A percentile compares a stretch with the other conserved stretches of the same genome.
Evolutionary conservation across 2,329 filamentous ascomycete species (phyloP).

Genomic region (Sphaceloma murrayae): DNA sequence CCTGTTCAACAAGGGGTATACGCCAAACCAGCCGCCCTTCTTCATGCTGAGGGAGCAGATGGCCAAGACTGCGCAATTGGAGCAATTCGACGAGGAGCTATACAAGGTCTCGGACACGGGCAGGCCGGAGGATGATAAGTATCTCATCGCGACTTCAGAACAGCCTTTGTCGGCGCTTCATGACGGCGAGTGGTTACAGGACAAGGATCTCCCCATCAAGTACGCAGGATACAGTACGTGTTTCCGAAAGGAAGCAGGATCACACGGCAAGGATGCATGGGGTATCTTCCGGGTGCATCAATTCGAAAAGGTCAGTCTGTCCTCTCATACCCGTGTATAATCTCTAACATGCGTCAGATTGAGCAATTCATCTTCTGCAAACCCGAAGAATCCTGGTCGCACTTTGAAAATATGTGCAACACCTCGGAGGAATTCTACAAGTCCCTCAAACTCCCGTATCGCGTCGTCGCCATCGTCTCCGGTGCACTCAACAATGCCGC

Average conservation of each 20-base stretch:
- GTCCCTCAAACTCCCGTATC: constrained; percentile 79
- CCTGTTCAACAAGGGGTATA: constrained; percentile 59
- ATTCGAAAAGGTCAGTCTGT: constrained; percentile 66
- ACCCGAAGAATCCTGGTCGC: constrained; percentile 84
- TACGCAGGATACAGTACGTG: constrained; percentile 83
- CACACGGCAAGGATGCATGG: constrained; percentile 89
- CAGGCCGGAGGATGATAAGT: constrained; percentile 72
- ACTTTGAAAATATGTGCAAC: constrained; percentile 86
- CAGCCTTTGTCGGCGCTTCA: constrained; percentile 85
- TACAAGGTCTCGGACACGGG: constrained; percentile 90
- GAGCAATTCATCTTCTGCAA: constrained; percentile 75
- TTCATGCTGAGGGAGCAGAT: constrained; percentile 95
- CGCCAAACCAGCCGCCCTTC: constrained; percentile 61
- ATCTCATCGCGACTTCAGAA: constrained; percentile 74
- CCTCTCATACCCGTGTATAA: constrained; percentile 20
- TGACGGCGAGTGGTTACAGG: constrained; percentile 83
- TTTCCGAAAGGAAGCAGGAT: constrained; percentile 90
- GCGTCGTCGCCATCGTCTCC: constrained; percentile 89
- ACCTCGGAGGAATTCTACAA: constrained; percentile 93
- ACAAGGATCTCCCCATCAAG: constrained; percentile 80
- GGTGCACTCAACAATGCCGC: constrained; percentile 85
- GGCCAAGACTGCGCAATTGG: constrained; percentile 95
- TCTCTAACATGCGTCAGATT: constrained; percentile 35
- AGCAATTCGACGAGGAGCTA: constrained; percentile 94
- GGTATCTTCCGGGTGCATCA: constrained; percentile 97